Evolutionary conservation across 805 yeast species (phyloP), one percentile per base, ranked within the genome.

Genomic region (Candida dajiaensis): DNA sequence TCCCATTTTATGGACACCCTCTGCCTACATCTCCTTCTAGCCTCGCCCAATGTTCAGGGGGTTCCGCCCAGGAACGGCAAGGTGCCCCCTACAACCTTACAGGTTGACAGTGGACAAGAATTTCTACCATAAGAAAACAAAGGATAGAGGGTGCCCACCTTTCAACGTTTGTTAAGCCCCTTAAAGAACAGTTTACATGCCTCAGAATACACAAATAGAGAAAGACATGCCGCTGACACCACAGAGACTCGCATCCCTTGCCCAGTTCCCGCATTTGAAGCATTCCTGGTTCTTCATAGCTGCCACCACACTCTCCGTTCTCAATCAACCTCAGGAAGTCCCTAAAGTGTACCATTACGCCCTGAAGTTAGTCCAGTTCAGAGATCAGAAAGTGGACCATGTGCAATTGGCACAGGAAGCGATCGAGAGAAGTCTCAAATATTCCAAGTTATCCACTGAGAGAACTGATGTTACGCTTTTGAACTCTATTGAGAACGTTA

Each of bases 321-420:
- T 92, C 57, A 90, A 90, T 59, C 77, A 76, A 50, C 95, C 97
- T 0, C 78, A 82, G 43, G 96, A 86, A 51, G 77, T 89, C 26
- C 90, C 96, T 3, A 72, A 70, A 46, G 61, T 90, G 4, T 85
- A 83, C 61, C 85, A 85, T 51, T 83, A 82, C 66, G 89, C 89
- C 1, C 42, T 83, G 50, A 59, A 56, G 42, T 50, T 58, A 19
- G 45, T 57, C 13, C 64, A 58, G 41, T 54, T 50, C 15, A 33
- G 41, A 20, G n/a, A 15, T 10, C 18, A 12, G 21, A 16, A 26
- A 6, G 29, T 10, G 9, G 39, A 40, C 12, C 41, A 45, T 16
- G 19, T 49, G 1, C 33, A 49, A 16, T 6, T 44, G 20, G 60
- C 62, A 2, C 48, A 48, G 12, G 43, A 40, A 1, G 54, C 58